Conservation (phyloP, 2,329 filamentous ascomycete species). For the Penicillium sp. region DNA sequence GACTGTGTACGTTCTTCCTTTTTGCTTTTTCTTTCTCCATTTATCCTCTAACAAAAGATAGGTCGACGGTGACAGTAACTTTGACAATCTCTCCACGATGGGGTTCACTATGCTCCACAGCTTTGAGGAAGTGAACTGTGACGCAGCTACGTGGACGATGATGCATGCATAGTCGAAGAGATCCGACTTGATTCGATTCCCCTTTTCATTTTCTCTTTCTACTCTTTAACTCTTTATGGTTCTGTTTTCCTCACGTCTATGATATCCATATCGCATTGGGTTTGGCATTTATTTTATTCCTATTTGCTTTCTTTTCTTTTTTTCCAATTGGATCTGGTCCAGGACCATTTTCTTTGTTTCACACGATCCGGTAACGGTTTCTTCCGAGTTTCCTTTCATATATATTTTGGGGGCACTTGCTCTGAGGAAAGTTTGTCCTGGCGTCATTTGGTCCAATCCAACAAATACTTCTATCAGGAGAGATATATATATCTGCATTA, state of each 20-base stretch:
- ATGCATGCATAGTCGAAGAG: slow-evolving; percentile 43
- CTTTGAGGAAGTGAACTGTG: slow-evolving; percentile 76
- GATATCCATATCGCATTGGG: slow-evolving; percentile 26
- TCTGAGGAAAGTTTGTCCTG: neutral
- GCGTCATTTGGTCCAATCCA: neutral
- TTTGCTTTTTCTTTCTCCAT: neutral
- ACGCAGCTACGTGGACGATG: slow-evolving; percentile 61
- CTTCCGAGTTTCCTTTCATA: neutral
- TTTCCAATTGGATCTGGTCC: neutral
- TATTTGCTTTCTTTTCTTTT: neutral
- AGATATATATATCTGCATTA: neutral
- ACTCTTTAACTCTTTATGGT: neutral
- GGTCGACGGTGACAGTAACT: slow-evolving; percentile 69
- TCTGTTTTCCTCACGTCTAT: slow-evolving; percentile 12
- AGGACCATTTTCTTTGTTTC: neutral
- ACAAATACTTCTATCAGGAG: neutral
- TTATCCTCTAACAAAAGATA: slow-evolving; percentile 36
- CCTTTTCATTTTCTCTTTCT: slow-evolving; percentile 1
- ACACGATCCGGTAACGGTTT: neutral
- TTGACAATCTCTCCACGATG: slow-evolving; percentile 72
- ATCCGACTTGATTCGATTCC: neutral
- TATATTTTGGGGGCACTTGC: neutral
- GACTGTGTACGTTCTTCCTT: slow-evolving; percentile 66
- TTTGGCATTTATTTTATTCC: slow-evolving; percentile 1
- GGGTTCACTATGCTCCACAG: slow-evolving; percentile 75